Evolutionary conservation across 1,139 yeast genomes (phyloP), one percentile per base, ranked within the genome.

Genomic region (Geotrichum klebahnii): DNA sequence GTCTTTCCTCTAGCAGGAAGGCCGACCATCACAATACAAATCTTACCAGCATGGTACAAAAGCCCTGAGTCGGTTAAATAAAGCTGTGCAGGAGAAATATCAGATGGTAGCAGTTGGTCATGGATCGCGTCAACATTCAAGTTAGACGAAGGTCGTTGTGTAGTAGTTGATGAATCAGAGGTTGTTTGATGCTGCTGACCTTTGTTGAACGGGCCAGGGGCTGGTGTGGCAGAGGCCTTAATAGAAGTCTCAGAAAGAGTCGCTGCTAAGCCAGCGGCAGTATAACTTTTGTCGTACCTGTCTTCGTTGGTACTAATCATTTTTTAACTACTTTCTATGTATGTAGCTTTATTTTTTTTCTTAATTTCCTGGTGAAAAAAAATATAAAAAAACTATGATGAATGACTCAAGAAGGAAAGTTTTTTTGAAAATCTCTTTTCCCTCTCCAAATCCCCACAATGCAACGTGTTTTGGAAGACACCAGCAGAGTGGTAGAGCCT

Each of bases 1-100:
- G 98, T 92, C 66, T 92, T 92, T 5, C 98, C 97, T 50, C 98
- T 77, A 1, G 97, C 98, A 0, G 99, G 98, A 55, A 90, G 75
- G 0, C 99, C 99, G 5, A 88, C 95, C 59, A 92, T 75, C 9
- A 85, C 88, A 53, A 92, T 84, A 62, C 95, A 81, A 48, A 92
- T 82, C 63, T 89, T 87, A 3, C 98, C 98, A 3, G 98, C 97
- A 62, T 92, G 97, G 70, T 87, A 92, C 61, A 94, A 73, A 55
- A 88, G 76, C 0, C 97, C 97, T 0, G 89, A 80, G 56, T 88
- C 96, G 0, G 97, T 90, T 12, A 94, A 82, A 64, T 90, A 90
- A 48, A 89, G 73, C 68, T 90, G 97, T 0, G 95, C 97, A 0
- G 96, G 68, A 3, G 67, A 67, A 16, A 75, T 65, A 54, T 73